phyloP scores from a whole-genome alignment of 2,329 filamentous ascomycete genomes.

The Aspergillus ochraceoroseus region DNA sequence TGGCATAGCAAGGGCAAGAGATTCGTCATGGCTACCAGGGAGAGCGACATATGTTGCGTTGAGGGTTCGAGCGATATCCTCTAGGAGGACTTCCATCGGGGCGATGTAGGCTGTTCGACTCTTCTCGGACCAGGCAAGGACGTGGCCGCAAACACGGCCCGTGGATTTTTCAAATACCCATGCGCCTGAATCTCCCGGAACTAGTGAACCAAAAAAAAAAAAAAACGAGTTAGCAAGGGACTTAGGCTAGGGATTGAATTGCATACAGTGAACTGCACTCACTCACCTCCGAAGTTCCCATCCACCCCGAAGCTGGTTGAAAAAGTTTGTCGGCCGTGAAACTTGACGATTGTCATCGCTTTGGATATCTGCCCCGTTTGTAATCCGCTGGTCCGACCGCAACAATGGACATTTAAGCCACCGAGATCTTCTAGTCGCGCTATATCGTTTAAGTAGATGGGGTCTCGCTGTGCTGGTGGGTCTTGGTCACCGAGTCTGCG shows the following conservation, averaged over 20 bases:
- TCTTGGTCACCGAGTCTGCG: conserved; percentile 49
- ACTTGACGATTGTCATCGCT: conserved; percentile 76
- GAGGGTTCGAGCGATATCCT: conserved; percentile 76
- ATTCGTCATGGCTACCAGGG: conserved; percentile 48
- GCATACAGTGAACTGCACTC: conserved; percentile 17
- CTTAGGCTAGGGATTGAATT: not conserved
- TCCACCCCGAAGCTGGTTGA: conserved; percentile 65
- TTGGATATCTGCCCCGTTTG: conserved; percentile 73
- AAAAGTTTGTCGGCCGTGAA: conserved; percentile 76
- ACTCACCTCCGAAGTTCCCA: conserved; percentile 54
- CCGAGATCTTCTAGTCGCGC: conserved; percentile 56
- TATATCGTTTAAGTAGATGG: conserved; percentile 54
- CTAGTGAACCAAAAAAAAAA: no score
- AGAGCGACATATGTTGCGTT: conserved; percentile 66
- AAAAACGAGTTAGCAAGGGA: conserved; percentile 3
- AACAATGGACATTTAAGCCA: conserved; percentile 76
- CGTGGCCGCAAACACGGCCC: conserved; percentile 82
- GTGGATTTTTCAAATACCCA: conserved; percentile 80
- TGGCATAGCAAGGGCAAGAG: conserved; percentile 24
- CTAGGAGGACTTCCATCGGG: conserved; percentile 84
- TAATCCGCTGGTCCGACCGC: conserved; percentile 79
- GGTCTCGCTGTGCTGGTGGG: conserved; percentile 30
- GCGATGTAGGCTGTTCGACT: conserved; percentile 86
- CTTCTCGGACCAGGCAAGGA: conserved; percentile 78
- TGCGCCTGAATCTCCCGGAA: conserved; percentile 86